Evolutionary conservation across 352 stramenopile genomes (phyloP).

Genomic region (Phytophthora uliginosa): DNA sequence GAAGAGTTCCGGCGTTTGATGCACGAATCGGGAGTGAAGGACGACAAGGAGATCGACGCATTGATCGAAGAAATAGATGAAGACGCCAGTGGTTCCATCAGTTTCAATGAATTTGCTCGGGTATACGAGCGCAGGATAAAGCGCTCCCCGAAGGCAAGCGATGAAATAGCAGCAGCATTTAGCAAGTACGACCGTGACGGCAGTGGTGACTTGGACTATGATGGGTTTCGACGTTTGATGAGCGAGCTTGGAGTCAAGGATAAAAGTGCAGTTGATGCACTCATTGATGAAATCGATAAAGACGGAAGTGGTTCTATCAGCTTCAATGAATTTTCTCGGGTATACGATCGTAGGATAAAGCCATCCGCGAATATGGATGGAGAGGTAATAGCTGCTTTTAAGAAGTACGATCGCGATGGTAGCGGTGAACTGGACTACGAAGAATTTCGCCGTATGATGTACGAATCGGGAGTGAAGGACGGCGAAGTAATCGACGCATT

Average conservation of each 20-base stretch:
- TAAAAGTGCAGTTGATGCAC: slow-evolving; percentile 47
- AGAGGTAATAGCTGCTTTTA: slow-evolving; percentile 41
- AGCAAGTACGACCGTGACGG: slow-evolving; percentile 44
- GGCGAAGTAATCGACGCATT: slow-evolving; percentile 54
- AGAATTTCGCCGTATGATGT: slow-evolving; percentile 67
- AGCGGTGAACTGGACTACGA: slow-evolving; percentile 61
- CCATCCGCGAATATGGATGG: slow-evolving; percentile 33
- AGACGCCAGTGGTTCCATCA: slow-evolving; percentile 49
- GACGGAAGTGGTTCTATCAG: slow-evolving; percentile 51
- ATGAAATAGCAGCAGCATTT: background rate
- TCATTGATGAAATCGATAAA: slow-evolving; percentile 59
- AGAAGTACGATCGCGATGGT: slow-evolving; percentile 49
- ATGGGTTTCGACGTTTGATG: slow-evolving; percentile 67
- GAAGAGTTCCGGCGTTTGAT: slow-evolving; percentile 66
- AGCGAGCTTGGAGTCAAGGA: slow-evolving; percentile 58
- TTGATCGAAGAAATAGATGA: slow-evolving; percentile 53
- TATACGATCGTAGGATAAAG: slow-evolving; percentile 38
- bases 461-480: slow-evolving; percentile 56
- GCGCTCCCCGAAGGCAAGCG: background rate
- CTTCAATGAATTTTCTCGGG: slow-evolving; percentile 49
- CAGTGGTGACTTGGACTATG: slow-evolving; percentile 57
- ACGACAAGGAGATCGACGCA: slow-evolving; percentile 44
- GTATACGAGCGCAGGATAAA: slow-evolving; percentile 1
- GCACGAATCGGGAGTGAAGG: slow-evolving; percentile 56
- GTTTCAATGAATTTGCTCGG: slow-evolving; percentile 49